Evolutionary conservation across 2,329 filamentous ascomycete genomes (phyloP), one percentile per base, ranked within the genome.

Genomic region (Acrocalymma vagum): DNA sequence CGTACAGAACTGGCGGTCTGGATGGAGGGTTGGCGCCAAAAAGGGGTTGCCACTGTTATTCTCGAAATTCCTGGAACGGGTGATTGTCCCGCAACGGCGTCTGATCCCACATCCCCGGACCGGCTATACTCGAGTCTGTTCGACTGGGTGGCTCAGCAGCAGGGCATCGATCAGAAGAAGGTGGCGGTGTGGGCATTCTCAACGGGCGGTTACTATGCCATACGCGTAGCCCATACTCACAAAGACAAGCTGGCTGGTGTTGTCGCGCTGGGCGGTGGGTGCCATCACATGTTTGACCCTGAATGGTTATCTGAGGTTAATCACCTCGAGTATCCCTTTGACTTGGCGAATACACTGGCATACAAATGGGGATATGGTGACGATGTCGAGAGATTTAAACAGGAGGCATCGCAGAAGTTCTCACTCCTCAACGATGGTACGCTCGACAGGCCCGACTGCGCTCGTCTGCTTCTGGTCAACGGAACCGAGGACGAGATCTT

Each of bases 401-500:
- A 63, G 11, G 76, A 80, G 38, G 77, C 72, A 0, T 63, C 60
- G 34, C 36, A 45, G 42, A 79, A 77, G 58, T 84, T 80, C 58
- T 82, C 78, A 9, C 63, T 84, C 9, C 60, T 84, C 3, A 71
- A 75, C 9, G 77, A 80, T 37, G 80, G 80, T 5, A 81, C 80
- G 16, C 64, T 84, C 22, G 74, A 81, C 39, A 73, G 68, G 47
- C 70, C 70, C 0, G 60, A 67, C 6, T 82, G 79, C 41, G 65
- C 75, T 16, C 67, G 73, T 20, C 55, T 83, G 37, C 57, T 84
- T 24, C 65, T 84, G 5, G 80, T 84, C 7, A 84, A 84, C 51
- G 78, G 81, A 0, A 78, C 75, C 2, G 73, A 79, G 20, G 81
- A 84, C 55, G 80, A 82, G 67, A 82, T 84, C 31, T 84, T 84